phyloP scores from a whole-genome alignment of 768 basidiomycete species.

The Naganishia kalamii region DNA sequence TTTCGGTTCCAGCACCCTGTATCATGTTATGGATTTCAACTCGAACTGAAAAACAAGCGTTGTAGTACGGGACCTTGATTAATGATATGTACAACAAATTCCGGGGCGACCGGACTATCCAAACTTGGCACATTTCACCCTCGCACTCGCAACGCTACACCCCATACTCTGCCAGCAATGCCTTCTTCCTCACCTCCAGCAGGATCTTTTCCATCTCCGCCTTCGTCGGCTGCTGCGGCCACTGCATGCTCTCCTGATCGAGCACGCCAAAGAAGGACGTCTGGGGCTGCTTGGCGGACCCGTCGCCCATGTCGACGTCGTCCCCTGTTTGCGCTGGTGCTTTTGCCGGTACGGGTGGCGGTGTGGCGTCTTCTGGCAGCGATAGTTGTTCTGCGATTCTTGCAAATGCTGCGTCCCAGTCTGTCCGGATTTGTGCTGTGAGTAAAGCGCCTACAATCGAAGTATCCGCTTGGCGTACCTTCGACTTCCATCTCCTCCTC shows the following conservation, averaged over 20 bases:
- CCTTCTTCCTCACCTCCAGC: conserved; percentile 69
- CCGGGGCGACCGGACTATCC: too few species aligned
- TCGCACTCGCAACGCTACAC: too few species aligned
- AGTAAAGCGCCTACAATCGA: not conserved
- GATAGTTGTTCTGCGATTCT: conserved; percentile 17
- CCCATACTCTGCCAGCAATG: conserved; percentile 74
- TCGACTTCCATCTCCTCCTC: conserved; percentile 68
- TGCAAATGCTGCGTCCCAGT: conserved; percentile 21
- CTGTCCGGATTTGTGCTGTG: conserved; percentile 28
- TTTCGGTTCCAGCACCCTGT: not conserved
- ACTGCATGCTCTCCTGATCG: conserved; percentile 62
- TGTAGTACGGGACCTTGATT: not conserved
- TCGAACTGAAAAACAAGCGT: not conserved
- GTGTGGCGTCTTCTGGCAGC: conserved; percentile 10
- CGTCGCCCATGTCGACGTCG: conserved; percentile 23
- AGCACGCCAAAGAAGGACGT: conserved; percentile 61
- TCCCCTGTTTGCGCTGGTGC: conserved; percentile 21
- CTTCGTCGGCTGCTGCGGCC: conserved; percentile 67
- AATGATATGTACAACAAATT: not conserved
- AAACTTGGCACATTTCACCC: too few species aligned
- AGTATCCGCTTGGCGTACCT: conserved; percentile 67
- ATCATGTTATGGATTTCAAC: not conserved
- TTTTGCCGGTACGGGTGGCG: conserved; percentile 15
- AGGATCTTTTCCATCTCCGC: conserved; percentile 74
- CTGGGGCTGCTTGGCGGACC: conserved; percentile 26